Conservation (phyloP, 768 basidiomycete genomes). For the Trametes punicea region DNA sequence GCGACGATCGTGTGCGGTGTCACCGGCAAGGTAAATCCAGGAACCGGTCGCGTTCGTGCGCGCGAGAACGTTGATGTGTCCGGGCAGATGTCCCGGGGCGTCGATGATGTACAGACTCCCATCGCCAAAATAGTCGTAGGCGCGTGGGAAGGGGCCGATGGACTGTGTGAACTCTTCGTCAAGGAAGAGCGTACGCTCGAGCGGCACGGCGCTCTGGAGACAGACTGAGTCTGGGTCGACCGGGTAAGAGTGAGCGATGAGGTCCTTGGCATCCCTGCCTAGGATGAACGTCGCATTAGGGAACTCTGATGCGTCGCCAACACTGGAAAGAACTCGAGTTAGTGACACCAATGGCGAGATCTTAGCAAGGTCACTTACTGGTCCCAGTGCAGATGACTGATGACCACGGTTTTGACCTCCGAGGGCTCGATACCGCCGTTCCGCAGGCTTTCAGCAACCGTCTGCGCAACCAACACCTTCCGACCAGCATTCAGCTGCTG, state of each 20-base stretch:
- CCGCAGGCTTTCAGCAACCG: conserved; percentile 44
- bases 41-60: conserved; percentile 51
- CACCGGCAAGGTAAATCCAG: conserved; percentile 56
- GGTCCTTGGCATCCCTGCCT: conserved; percentile 37
- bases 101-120: conserved; percentile 57
- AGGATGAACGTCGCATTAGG: conserved; percentile 45
- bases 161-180: conserved; percentile 33
- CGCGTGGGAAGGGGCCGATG: conserved; percentile 48
- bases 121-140: conserved; percentile 54
- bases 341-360: neutral
- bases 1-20: conserved; percentile 55
- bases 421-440: conserved; percentile 45
- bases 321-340: conserved; percentile 9
- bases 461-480: conserved; percentile 12
- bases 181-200: conserved; percentile 22
- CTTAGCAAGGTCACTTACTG: conserved; percentile 16
- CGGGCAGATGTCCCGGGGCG: conserved; percentile 51
- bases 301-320: conserved; percentile 46
- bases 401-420: conserved; percentile 42
- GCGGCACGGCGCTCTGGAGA: conserved; percentile 19
- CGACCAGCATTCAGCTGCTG: conserved; percentile 29
- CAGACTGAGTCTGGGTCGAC: conserved; percentile 34
- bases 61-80: conserved; percentile 53
- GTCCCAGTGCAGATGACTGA: conserved; percentile 57
- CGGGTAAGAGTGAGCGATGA: conserved; percentile 42